phyloP scores from a whole-genome alignment of 2,329 filamentous ascomycete species.

The Cladosporium colombiae region DNA sequence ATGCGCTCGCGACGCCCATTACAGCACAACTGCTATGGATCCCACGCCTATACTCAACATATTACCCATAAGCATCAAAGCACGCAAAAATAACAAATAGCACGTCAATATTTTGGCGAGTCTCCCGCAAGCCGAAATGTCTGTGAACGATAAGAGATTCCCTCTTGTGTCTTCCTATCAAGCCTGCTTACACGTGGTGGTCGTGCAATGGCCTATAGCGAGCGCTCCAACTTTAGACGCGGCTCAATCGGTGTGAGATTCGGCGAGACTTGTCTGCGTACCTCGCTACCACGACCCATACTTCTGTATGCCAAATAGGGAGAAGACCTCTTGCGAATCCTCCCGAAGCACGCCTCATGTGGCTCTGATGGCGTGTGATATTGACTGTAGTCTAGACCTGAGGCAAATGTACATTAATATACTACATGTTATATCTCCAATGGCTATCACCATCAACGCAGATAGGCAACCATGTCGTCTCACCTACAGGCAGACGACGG shows the following conservation, averaged over 20 bases:
- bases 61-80: neutral
- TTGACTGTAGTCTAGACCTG: neutral
- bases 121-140: neutral
- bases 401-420: neutral
- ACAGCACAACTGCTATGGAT: neutral
- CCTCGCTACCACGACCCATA: neutral
- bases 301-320: neutral
- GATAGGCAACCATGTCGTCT: neutral
- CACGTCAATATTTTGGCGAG: neutral
- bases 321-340: neutral
- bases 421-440: neutral
- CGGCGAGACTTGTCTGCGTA: neutral
- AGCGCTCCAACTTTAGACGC: neutral
- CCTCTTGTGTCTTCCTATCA: neutral
- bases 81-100: neutral
- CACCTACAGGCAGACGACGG: neutral
- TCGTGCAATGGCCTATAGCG: neutral
- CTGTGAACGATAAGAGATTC: neutral
- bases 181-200: neutral
- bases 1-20: neutral
- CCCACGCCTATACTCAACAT: neutral
- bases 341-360: neutral
- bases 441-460: neutral
- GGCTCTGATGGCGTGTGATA: neutral
- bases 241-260: neutral